Base-by-base conservation (phyloP, 345 rosid genomes). In the Camelina neglecta region DNA sequence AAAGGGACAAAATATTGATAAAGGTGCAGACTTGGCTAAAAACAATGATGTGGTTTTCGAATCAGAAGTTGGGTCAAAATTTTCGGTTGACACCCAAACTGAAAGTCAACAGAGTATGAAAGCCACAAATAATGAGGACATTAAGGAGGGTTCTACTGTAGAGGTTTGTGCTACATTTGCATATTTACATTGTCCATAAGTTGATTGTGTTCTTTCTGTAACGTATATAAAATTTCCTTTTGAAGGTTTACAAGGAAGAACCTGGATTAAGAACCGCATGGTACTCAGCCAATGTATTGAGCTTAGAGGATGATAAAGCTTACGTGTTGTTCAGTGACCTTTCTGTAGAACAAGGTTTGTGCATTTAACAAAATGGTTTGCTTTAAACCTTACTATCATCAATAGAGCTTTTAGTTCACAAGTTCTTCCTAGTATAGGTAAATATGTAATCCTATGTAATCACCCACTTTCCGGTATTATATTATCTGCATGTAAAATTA, bases 191-290 rank as follows among this genome's bases (percentile, higher is more conserved):
- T 29, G 15, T 24, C 56, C 39, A 35, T 47, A 20, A 49, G 61
- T 50, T 23, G 69, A 45, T 66, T 66, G 57, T 72, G 49, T 65
- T 65, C 11, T 39, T 45, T 67, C 23, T 53, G 23, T 73, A 35
- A 71, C 26, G 20, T 57, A 45, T 31, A 58, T 65, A 58, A 35
- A 60, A 7, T 21, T 50, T 42, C 64, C 45, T 48, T 11, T 7
- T 71, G 10, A 53, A 96, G 99, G 93, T 93, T 84, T 91, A 84
- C 78, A 91, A 88, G 84, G 90, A 90, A 69, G 90, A 87, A 21
- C 72, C 76, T 82, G 87, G 86, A 71, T 78, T 79, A 66, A 87
- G 83, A 84, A 85, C 85, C 8, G 92, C 92, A 51, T 96, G 99
- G 99, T 93, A 86, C 82, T 66, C 84, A 2, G 99, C 97, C 53